Evolutionary conservation across 805 yeast genomes (phyloP).

Genomic region (Kurtzmaniella fragi): DNA sequence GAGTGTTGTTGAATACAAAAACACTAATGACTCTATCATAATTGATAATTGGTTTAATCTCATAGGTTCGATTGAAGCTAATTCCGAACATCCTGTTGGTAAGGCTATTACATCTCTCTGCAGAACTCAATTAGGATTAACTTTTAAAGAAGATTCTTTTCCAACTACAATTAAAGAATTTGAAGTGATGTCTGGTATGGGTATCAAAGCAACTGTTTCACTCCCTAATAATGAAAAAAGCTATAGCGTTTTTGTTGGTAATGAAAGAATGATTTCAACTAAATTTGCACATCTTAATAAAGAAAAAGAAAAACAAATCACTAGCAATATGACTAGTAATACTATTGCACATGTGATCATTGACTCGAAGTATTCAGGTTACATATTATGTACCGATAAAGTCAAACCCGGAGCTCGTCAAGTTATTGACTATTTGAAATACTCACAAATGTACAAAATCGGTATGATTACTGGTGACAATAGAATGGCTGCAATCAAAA

Average conservation of each 20-base stretch:
- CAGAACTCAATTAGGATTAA: constrained; percentile 18
- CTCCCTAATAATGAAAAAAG: constrained; percentile 14
- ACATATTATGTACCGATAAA: constrained; percentile 60
- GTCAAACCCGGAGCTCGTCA: constrained; percentile 60
- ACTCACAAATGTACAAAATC: constrained; percentile 49
- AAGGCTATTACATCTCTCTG: constrained; percentile 52
- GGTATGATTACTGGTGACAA: constrained; percentile 93
- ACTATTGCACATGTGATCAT: constrained; percentile 57
- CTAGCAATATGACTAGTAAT: constrained; percentile 21
- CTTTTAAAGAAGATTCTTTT: constrained; percentile 30
- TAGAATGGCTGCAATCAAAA: constrained; percentile 50
- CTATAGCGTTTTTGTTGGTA: constrained; percentile 50
- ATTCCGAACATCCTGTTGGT: constrained; percentile 88
- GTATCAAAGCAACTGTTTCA: constrained; percentile 38
- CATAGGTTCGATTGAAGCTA: constrained; percentile 55
- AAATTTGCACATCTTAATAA: constrained; percentile 9
- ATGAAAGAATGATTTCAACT: constrained; percentile 25
- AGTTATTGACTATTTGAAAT: constrained; percentile 51
- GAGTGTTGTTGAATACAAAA: constrained; percentile 31
- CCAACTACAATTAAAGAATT: constrained; percentile 26
- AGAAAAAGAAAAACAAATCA: constrained; percentile 13
- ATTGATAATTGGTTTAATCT: constrained; percentile 43
- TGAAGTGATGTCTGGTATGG: constrained; percentile 39
- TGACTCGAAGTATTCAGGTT: constrained; percentile 57
- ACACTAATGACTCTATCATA: constrained; percentile 3